Percentiles rank a stretch among this genome's conserved stretches.
Evolutionary conservation across 139 green algal species (phyloP).

Genomic region (Auxenochlorella pyrenoidosa): DNA sequence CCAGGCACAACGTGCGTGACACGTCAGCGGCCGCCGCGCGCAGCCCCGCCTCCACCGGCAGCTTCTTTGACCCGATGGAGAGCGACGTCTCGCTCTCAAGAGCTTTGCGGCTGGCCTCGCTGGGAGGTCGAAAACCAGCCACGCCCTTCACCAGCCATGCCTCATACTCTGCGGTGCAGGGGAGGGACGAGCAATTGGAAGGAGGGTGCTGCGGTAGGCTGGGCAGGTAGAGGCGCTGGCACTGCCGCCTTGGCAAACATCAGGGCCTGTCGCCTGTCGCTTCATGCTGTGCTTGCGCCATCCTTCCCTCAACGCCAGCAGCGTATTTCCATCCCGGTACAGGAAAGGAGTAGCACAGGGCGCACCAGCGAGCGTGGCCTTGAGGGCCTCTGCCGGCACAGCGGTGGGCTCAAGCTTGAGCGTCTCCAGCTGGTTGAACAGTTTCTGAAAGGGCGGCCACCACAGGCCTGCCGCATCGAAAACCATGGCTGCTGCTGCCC

Average conservation of each 20-base stretch:
- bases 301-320: too few species aligned
- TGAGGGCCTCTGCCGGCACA: conserved; percentile 1
- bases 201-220: too few species aligned
- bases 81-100: conserved; percentile 33
- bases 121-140: conserved; percentile 37
- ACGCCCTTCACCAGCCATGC: conserved; percentile 40
- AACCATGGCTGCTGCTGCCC: not conserved
- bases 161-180: conserved; percentile 9
- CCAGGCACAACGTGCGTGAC: conserved; percentile 49
- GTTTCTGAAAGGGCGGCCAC: conserved; percentile 43
- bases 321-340: too few species aligned
- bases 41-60: conserved; percentile 43
- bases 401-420: conserved; percentile 16
- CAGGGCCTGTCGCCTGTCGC: too few species aligned
- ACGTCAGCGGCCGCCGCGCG: conserved; percentile 27
- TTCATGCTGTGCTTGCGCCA: too few species aligned
- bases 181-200: too few species aligned
- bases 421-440: conserved; percentile 41
- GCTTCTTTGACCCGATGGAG: conserved; percentile 26
- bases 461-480: conserved; percentile 42
- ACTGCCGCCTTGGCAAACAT: too few species aligned
- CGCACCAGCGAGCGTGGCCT: conserved; percentile 15
- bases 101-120: conserved; percentile 20
- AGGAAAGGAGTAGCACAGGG: too few species aligned
- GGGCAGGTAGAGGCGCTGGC: too few species aligned